A percentile compares a stretch with the other conserved stretches of the same genome.
Conservation (phyloP, 371 early-diverging fungal species). For the Cokeromyces recurvatus region DNA sequence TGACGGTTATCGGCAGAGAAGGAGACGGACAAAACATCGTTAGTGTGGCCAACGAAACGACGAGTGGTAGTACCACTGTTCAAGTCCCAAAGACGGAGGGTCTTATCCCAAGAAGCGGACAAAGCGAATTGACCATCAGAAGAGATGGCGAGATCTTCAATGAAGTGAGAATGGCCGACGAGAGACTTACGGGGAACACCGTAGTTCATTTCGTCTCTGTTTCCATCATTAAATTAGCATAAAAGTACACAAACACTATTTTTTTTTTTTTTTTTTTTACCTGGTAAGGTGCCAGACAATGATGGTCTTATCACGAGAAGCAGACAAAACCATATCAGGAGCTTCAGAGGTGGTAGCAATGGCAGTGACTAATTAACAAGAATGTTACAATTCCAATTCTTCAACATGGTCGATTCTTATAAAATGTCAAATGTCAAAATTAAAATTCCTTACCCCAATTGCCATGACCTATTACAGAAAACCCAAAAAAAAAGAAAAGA, state of each 20-base stretch:
- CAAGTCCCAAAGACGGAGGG: slow-evolving; percentile 97
- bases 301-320: slow-evolving; percentile 95
- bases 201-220: slow-evolving; percentile 83
- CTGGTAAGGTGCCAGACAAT: slow-evolving; percentile 94
- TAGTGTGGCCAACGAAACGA: slow-evolving; percentile 95
- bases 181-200: slow-evolving; percentile 89
- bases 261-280: slow-evolving; percentile 9
- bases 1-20: slow-evolving; percentile 99
- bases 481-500: background rate
- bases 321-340: slow-evolving; percentile 90
- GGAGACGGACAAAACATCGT: slow-evolving; percentile 95
- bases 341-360: slow-evolving; percentile 92
- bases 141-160: slow-evolving; percentile 95
- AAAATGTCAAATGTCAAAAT: background rate
- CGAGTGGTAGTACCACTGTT: slow-evolving; percentile 91
- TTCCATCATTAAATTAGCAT: too few relatives aligned
- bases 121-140: slow-evolving; percentile 97
- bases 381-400: too few relatives aligned
- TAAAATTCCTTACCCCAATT: slow-evolving; percentile 29
- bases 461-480: slow-evolving; percentile 25
- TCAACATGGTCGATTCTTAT: too few relatives aligned
- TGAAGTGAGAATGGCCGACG: slow-evolving; percentile 96
- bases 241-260: background rate
- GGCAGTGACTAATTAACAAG: slow-evolving; percentile 68
- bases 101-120: slow-evolving; percentile 98